phyloP scores from a whole-genome alignment of 2,329 filamentous ascomycete genomes.

The Endocalyx cinctus region DNA sequence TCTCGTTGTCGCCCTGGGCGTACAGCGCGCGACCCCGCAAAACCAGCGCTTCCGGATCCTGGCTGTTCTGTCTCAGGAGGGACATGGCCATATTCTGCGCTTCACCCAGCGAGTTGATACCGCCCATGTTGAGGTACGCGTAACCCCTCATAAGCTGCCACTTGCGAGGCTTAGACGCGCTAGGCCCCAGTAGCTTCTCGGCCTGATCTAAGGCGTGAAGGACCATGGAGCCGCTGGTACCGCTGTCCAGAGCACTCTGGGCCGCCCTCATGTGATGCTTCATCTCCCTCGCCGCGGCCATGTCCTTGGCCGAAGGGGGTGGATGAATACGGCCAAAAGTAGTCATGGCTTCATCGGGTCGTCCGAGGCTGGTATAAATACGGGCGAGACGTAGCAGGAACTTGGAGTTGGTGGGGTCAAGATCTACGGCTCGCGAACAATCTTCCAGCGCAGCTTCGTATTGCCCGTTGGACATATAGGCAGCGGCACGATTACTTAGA shows the following conservation, averaged over 20 bases:
- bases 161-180: constrained; percentile 79
- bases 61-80: constrained; percentile 77
- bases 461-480: constrained; percentile 81
- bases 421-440: constrained; percentile 72
- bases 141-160: constrained; percentile 93
- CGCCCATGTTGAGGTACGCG: constrained; percentile 89
- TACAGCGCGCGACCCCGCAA: constrained; percentile 85
- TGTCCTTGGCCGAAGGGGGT: constrained; percentile 78
- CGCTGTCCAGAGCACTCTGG: constrained; percentile 68
- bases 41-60: constrained; percentile 90
- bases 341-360: constrained; percentile 79
- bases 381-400: constrained; percentile 82
- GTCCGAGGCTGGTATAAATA: constrained; percentile 82
- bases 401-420: constrained; percentile 84
- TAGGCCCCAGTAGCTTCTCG: constrained; percentile 69
- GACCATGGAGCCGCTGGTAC: constrained; percentile 84
- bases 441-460: constrained; percentile 81
- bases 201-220: constrained; percentile 89
- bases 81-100: constrained; percentile 90
- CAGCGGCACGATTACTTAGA: constrained; percentile 90
- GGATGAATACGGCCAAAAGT: constrained; percentile 79
- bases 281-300: constrained; percentile 79
- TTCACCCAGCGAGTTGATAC: constrained; percentile 81
- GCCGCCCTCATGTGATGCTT: constrained; percentile 74
- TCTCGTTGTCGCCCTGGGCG: constrained; percentile 88